phyloP scores from a whole-genome alignment of 768 basidiomycete species.

The Auricularia auricula-judae region DNA sequence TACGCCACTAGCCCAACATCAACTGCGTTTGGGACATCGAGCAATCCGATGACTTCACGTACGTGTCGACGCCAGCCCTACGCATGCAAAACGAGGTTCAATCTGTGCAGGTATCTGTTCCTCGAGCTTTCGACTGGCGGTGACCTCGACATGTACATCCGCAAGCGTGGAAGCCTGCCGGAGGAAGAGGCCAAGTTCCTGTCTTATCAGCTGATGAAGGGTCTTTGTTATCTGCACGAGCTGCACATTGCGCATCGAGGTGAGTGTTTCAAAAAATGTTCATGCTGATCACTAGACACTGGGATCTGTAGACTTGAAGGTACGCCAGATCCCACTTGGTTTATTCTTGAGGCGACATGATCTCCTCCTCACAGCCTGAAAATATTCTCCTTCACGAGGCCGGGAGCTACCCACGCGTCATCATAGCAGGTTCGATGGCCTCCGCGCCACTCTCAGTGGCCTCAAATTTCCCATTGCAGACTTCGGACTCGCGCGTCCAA shows the following conservation, averaged over 20 bases:
- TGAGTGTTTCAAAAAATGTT: slow-evolving; percentile 18
- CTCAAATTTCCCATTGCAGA: slow-evolving; percentile 23
- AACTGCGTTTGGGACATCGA: slow-evolving; percentile 67
- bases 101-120: slow-evolving; percentile 54
- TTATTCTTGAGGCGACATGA: neutral
- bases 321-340: slow-evolving; percentile 8
- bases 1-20: slow-evolving; percentile 56
- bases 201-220: slow-evolving; percentile 68
- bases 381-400: slow-evolving; percentile 70
- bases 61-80: slow-evolving; percentile 9
- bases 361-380: slow-evolving; percentile 48
- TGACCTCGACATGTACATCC: slow-evolving; percentile 80
- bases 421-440: slow-evolving; percentile 38
- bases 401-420: slow-evolving; percentile 75
- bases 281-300: neutral
- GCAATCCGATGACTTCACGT: slow-evolving; percentile 49
- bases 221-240: slow-evolving; percentile 58
- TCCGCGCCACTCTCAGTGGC: too few species aligned
- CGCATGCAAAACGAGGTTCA: too few species aligned
- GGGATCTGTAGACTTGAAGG: slow-evolving; percentile 50
- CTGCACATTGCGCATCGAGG: slow-evolving; percentile 72
- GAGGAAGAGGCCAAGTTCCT: slow-evolving; percentile 80
- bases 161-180: slow-evolving; percentile 47
- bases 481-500: slow-evolving; percentile 73
- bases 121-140: slow-evolving; percentile 79